Base-by-base conservation (phyloP, 2,329 filamentous ascomycete species). In the Penicillium brasilianum region DNA sequence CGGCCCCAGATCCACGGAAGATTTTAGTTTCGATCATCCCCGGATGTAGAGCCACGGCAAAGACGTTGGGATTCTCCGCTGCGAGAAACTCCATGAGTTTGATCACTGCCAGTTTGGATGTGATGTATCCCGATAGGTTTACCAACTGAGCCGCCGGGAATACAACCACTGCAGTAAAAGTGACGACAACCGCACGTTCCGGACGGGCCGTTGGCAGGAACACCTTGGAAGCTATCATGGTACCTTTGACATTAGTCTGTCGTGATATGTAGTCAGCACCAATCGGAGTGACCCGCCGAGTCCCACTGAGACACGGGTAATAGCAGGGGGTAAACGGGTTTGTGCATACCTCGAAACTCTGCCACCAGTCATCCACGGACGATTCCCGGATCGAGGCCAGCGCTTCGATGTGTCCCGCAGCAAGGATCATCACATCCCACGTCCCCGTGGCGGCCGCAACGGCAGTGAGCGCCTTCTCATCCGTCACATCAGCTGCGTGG, bases 11-110 rank as follows among this genome's bases (percentile, higher is more conserved):
- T 34, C 58, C 59, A 32, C 48, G 49, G 34, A 69, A 64, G 44
- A 70, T 67, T 13, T 57, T 67, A 2, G 71, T 74, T 13, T 69
- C 62, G 11, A 74, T 52, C 39, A 76, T 65, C 14, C 81, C 81
- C 0, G 82, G 82, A 28, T 83, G 81, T 16, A 83, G 66, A 32
- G 80, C 77, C 13, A 78, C 69, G 0, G 82, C 75, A 10, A 73
- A 69, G 10, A 82, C 49, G 4, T 67, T 64, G 0, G 76, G 77
- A 59, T 82, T 78, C 55, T 82, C 81, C 4, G 68, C 63, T 1
- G 72, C 74, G 20, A 83, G 65, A 51, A 74, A 77, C 55, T 83
- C 78, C 51, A 81, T 76, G 13, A 82, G 62, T 60, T 78, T 81
- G 37, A 74, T 72, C 0, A 74, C 67, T 0, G 79, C 78, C 18